Evolutionary conservation across 1,284 basidiomycete genomes (phyloP).

Genomic region (Malassezia cuniculi): DNA sequence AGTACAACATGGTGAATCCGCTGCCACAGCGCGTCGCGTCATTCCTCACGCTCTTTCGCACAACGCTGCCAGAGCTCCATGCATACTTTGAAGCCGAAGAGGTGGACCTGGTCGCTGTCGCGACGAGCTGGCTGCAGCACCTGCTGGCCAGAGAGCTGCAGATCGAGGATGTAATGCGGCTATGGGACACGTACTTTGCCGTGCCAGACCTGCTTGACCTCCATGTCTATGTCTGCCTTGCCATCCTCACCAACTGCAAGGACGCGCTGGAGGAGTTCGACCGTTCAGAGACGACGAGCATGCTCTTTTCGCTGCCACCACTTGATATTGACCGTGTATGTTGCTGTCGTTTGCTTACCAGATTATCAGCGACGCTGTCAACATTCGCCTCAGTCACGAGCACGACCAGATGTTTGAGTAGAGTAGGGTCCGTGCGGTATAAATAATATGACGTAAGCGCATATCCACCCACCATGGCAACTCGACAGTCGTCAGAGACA

Average conservation of each 20-base stretch:
- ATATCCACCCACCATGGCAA: too few species aligned
- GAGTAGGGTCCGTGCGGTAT: too few species aligned
- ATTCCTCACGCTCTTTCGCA: slow-evolving; percentile 43
- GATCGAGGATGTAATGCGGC: slow-evolving; percentile 39
- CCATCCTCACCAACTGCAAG: slow-evolving; percentile 44
- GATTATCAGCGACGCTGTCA: slow-evolving; percentile 43
- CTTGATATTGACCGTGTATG: slow-evolving; percentile 39
- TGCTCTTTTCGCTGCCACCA: slow-evolving; percentile 40
- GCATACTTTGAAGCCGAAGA: slow-evolving; percentile 46
- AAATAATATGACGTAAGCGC: too few species aligned
- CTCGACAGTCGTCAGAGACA: too few species aligned
- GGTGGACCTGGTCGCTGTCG: slow-evolving; percentile 39
- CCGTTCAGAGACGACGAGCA: slow-evolving; percentile 40
- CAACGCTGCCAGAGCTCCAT: slow-evolving; percentile 42
- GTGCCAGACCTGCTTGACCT: slow-evolving; percentile 39
- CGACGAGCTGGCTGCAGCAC: slow-evolving; percentile 41
- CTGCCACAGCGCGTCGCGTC: slow-evolving; percentile 35
- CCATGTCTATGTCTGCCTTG: slow-evolving; percentile 44
- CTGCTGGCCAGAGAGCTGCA: slow-evolving; percentile 40
- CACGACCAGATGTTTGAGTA: slow-evolving; percentile 15
- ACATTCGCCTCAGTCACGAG: slow-evolving; percentile 36
- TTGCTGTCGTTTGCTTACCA: slow-evolving; percentile 3
- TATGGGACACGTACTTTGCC: slow-evolving; percentile 45
- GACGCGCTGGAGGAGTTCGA: slow-evolving; percentile 45
- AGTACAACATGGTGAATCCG: slow-evolving; percentile 23